Evolutionary conservation across 345 rosid species (phyloP).

Genomic region (Moricandia arvensis): DNA sequence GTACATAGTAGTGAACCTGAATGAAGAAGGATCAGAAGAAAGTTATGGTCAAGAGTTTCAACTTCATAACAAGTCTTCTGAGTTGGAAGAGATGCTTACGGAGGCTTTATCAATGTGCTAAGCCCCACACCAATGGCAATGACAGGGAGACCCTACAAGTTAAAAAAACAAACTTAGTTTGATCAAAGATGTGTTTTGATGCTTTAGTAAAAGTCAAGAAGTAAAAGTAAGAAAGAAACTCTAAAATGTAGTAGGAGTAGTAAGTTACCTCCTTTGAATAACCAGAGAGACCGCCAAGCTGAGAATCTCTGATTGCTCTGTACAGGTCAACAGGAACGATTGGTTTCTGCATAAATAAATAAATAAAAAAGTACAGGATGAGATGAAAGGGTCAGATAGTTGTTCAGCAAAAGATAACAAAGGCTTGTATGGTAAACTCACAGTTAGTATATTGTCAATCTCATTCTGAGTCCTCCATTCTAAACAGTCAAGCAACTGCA

Average conservation of each 20-base stretch:
- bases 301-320: constrained; percentile 83
- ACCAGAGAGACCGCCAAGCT: constrained; percentile 89
- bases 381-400: not conserved
- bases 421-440: constrained; percentile 34
- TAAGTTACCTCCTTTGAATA: constrained; percentile 76
- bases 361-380: not conserved
- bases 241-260: no score
- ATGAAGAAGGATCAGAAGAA: constrained; percentile 14
- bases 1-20: constrained; percentile 84
- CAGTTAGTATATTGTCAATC: constrained; percentile 72
- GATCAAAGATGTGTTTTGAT: no score
- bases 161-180: no score
- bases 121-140: constrained; percentile 85
- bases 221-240: no score
- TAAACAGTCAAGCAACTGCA: constrained; percentile 76
- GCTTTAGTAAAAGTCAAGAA: no score
- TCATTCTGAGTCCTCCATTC: constrained; percentile 83
- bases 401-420: not conserved
- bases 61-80: not conserved
- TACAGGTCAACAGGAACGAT: constrained; percentile 77
- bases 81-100: constrained; percentile 47
- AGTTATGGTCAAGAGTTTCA: constrained; percentile 11
- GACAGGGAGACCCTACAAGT: constrained; percentile 83
- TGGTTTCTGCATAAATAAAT: constrained; percentile 61
- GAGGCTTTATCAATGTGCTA: constrained; percentile 96